Conservation (phyloP, 1,284 basidiomycete species). For the Pterulicium gracile region DNA sequence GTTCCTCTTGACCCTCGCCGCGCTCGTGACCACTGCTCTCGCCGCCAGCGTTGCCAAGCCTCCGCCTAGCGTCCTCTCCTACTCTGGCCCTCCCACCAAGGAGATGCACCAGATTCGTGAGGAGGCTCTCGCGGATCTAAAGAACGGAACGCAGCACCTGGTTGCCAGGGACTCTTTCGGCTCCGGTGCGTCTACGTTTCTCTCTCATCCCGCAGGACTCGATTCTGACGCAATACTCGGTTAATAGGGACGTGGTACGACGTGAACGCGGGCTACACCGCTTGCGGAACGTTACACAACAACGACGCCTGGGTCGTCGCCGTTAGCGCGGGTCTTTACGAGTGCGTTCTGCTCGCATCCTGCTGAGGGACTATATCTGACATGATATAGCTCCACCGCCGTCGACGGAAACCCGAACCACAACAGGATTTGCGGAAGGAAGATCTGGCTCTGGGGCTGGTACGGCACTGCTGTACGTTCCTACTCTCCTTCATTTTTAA, state of each 20-base stretch:
- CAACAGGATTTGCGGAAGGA: constrained; percentile 1
- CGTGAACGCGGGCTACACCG: background rate
- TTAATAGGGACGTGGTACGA: constrained; percentile 1
- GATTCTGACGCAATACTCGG: no score
- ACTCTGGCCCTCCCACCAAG: background rate
- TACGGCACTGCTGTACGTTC: background rate
- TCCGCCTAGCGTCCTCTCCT: background rate
- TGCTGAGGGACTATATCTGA: no score
- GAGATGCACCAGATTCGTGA: background rate
- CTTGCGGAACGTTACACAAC: background rate
- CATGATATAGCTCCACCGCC: background rate
- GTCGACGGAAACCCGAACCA: constrained; percentile 1
- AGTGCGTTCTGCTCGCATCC: background rate
- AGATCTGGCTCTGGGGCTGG: constrained; percentile 2
- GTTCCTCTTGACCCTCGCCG: background rate
- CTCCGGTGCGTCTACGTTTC: background rate
- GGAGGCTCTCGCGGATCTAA: background rate
- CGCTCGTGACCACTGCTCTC: background rate
- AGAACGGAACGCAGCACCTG: background rate
- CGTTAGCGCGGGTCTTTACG: background rate
- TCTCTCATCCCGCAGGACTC: background rate
- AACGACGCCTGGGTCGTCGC: constrained; percentile 1
- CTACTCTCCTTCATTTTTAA: background rate
- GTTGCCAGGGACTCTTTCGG: background rate
- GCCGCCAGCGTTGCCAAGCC: background rate